Evolutionary conservation across 2,329 filamentous ascomycete species (phyloP), one percentile per base, ranked within the genome.

Genomic region (Diatrype stigma): DNA sequence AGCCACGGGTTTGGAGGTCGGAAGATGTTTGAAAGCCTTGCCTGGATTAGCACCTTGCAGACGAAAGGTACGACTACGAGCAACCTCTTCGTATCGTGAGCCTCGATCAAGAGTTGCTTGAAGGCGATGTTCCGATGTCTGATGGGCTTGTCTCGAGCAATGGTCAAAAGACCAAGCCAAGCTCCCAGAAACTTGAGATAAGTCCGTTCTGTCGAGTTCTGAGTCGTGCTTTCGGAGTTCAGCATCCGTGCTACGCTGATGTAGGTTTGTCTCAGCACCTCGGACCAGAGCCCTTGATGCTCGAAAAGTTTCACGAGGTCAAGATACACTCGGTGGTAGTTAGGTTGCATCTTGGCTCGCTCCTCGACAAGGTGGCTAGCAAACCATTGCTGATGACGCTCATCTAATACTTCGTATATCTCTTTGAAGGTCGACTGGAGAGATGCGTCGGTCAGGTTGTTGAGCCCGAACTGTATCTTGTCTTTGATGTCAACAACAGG

Each of bases 51-150:
- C 5, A 96, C 90, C 70, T 96, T 97, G 81, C 94, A 99, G 48
- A 96, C 94, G 67, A 99, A 99, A 0, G 94, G 94, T 53, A 99
- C 96, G 45, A 94, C 93, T 37, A 97, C 84, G 37, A 96, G 82
- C 28, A 99, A 79, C 46, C 94, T 85, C 68, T 97, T 91, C 2
- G 89, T 94, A 61, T 97, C 91, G 58, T 93, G 92, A 1, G 90
- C 94, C 70, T 99, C 94, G 42, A 96, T 86, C 4, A 99, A 80
- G 6, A 99, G 78, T 63, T 97, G 90, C 70, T 96, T 96, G 79
- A 99, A 97, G 2, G 93, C 95, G 54, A 99, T 92, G 65, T 97
- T 96, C 64, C 87, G 91, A 68, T 96, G 92, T 64, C 93, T 92
- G 72, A 99, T 96, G 0, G 94, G 94, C 65, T 93, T 93, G 66